Evolutionary conservation across 768 basidiomycete species (phyloP).

Genomic region (Lentinus brumalis): DNA sequence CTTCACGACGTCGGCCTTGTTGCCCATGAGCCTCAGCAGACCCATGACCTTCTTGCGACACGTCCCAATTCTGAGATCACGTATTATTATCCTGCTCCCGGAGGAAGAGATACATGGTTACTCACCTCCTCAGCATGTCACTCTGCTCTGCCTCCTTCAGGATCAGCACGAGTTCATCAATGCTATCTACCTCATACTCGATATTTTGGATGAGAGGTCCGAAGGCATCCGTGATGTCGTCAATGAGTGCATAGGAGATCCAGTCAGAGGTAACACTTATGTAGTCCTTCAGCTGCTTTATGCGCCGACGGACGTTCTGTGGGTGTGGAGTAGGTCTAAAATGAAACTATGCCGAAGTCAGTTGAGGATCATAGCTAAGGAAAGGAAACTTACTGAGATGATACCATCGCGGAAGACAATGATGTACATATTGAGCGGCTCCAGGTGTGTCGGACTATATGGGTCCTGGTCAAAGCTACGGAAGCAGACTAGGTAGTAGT

Average conservation of each 20-base stretch:
- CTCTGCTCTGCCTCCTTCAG: conserved; percentile 95
- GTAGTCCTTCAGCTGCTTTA: conserved; percentile 99
- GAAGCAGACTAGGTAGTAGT: conserved; percentile 99
- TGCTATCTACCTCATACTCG: conserved; percentile 99
- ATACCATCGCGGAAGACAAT: conserved; percentile 98
- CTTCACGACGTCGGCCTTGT: conserved; percentile 99
- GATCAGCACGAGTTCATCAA: conserved; percentile 97
- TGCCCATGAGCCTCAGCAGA: conserved; percentile 92
- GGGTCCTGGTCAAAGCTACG: conserved; percentile 98
- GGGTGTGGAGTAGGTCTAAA: conserved; percentile 97
- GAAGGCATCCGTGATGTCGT: conserved; percentile 99
- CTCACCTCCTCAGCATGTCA: conserved; percentile 87
- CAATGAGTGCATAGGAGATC: conserved; percentile 99
- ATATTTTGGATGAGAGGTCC: conserved; percentile 98
- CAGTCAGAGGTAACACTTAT: conserved; percentile 98
- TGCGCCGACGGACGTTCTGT: conserved; percentile 95
- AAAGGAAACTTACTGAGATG: conserved; percentile 69
- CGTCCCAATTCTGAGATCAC: conserved; percentile 74
- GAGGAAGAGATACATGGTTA: background rate
- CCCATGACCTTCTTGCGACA: conserved; percentile 99
- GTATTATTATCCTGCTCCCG: background rate
- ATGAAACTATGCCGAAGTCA: conserved; percentile 68
- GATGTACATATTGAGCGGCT: conserved; percentile 99
- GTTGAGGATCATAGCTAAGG: conserved; percentile 1
- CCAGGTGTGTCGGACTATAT: conserved; percentile 95